phyloP scores from a whole-genome alignment of 495 filamentous ascomycete species.

The Podospora fimiseda region DNA sequence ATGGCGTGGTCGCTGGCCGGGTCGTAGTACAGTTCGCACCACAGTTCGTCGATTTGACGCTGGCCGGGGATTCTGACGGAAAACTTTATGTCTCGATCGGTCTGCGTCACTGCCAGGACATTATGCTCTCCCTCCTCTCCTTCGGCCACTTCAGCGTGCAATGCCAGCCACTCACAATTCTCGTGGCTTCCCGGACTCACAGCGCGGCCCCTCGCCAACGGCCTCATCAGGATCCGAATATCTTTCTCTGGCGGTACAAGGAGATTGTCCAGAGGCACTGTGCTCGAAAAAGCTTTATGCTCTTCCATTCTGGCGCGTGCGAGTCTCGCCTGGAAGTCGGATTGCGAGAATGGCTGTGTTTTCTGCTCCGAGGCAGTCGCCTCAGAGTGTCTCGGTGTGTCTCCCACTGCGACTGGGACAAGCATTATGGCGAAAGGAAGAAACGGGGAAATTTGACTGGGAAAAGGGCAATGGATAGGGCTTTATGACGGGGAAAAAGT shows the following conservation, averaged over 20 bases:
- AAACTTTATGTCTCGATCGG: conserved; percentile 42
- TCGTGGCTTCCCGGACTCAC: conserved; percentile 41
- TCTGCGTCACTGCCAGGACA: conserved; percentile 46
- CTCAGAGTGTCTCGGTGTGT: conserved; percentile 26
- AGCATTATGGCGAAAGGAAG: neutral
- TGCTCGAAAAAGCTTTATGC: conserved; percentile 22
- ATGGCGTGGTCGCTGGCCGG: conserved; percentile 45
- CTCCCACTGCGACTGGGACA: conserved; percentile 18
- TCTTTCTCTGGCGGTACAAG: conserved; percentile 36
- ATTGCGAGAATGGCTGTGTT: conserved; percentile 45
- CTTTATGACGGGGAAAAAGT: no score
- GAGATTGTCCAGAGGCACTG: conserved; percentile 39
- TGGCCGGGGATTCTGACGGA: conserved; percentile 42
- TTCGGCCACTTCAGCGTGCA: conserved; percentile 40
- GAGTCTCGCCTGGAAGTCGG: conserved; percentile 36
- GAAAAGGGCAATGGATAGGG: conserved; percentile 7
- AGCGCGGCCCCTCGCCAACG: conserved; percentile 39
- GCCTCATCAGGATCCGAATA: conserved; percentile 44
- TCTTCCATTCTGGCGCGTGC: conserved; percentile 28
- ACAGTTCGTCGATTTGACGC: conserved; percentile 25
- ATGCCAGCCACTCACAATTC: conserved; percentile 37
- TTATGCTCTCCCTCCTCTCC: conserved; percentile 36
- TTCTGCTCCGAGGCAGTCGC: conserved; percentile 44
- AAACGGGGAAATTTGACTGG: conserved; percentile 6
- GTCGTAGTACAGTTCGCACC: conserved; percentile 46